Evolutionary conservation across 176 grass and related monocot genomes (phyloP).

Genomic region (Panicum miliaceum): DNA sequence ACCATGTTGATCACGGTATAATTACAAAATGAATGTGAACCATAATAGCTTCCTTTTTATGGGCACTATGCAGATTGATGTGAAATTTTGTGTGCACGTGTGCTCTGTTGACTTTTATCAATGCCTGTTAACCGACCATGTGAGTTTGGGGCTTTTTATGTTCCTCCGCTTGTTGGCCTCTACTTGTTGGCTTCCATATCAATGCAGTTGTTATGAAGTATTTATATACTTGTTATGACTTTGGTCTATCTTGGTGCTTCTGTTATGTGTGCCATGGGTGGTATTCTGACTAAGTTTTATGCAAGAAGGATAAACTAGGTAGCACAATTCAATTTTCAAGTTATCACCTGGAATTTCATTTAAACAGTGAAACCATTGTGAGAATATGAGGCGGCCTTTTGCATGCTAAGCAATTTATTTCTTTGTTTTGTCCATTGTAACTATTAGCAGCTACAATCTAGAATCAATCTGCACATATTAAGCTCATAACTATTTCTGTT

Average conservation of each 20-base stretch:
- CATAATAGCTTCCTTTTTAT: neutral
- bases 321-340: neutral
- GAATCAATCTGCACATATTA: neutral
- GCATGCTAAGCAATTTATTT: neutral
- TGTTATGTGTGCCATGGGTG: neutral
- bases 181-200: neutral
- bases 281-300: neutral
- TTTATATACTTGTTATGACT: neutral
- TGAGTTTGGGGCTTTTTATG: neutral
- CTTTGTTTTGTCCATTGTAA: neutral
- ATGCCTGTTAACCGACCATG: neutral
- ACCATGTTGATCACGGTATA: neutral
- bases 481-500: conserved; percentile 1
- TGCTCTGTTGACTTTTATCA: neutral
- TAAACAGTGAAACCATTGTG: neutral
- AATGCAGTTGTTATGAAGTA: neutral
- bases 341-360: neutral
- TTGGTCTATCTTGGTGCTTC: neutral
- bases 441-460: neutral
- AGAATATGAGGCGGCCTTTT: neutral
- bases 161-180: neutral
- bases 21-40: neutral
- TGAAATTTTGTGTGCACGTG: neutral
- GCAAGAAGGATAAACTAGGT: neutral
- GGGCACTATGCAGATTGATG: neutral